Base-by-base conservation (phyloP, 257 asterid genomes). In the Solanum phureja region DNA sequence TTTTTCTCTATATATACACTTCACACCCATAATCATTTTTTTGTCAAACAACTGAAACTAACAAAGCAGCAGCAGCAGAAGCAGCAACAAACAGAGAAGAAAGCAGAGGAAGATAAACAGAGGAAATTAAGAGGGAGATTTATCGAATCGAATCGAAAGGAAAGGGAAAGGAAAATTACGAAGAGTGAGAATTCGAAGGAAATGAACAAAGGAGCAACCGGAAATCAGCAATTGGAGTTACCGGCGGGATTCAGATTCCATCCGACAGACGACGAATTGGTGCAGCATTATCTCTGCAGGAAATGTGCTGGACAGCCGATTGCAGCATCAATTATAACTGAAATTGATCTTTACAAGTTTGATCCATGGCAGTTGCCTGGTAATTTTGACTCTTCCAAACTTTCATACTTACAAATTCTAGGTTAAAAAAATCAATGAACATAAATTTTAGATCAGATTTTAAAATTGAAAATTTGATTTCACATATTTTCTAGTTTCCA, bases 331-430 rank as follows among this genome's bases (percentile, higher is more conserved):
- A 91, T 95, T 58, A 86, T 95, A 2, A 94, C 98, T 14, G 98
- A 95, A 86, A 90, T 95, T 73, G 97, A 95, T 90, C 95, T 95
- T 44, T 95, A 95, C 95, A 95, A 94, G 87, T 95, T 93, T 72
- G 92, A 94, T 89, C 98, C 98, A 0, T 95, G 98, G 98, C 89
- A 93, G 3, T 94, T 95, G 35, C 98, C 98, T 31, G 94, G 98
- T 94, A 92, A 71, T 8, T 38, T 11, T 16, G 18, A 7, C 21
- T 42, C 33, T 4, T 52, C n/a, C 62, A 52, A 52, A 16, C 21
- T 52, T 52, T 52, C 62, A 16, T 52, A 16, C 76, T 14, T 76
- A 38, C 56, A 29, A 29, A 38, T 42, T 77, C 62, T 42, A 7
- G n/a, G 62, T 66, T 11, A 4, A 11, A 27, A 24, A 24, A 66